phyloP scores from a whole-genome alignment of 768 basidiomycete species.

The Mycena floridula region DNA sequence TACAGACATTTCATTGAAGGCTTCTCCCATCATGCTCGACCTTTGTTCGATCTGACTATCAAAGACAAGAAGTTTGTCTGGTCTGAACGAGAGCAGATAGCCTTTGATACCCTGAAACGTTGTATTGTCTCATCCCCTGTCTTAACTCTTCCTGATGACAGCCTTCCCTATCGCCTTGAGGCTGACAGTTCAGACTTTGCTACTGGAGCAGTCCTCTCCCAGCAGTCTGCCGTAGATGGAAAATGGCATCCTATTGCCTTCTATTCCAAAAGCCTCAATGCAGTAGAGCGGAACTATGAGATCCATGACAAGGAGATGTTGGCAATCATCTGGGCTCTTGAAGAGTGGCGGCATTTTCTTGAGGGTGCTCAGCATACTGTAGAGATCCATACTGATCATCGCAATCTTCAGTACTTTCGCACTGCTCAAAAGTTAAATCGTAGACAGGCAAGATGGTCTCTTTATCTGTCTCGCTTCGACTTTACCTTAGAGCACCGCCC shows the following conservation, averaged over 20 bases:
- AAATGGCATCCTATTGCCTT: conserved; percentile 32
- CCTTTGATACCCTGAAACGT: conserved; percentile 21
- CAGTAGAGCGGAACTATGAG: conserved; percentile 30
- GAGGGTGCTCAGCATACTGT: background rate
- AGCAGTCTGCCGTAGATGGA: conserved; percentile 13
- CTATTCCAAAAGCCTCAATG: conserved; percentile 22
- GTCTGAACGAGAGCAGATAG: conserved; percentile 8
- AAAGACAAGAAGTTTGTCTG: conserved; percentile 16
- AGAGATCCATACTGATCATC: conserved; percentile 13
- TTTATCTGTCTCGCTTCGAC: no score
- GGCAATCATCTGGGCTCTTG: conserved; percentile 34
- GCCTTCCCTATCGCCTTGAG: conserved; percentile 12
- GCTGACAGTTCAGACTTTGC: conserved; percentile 19
- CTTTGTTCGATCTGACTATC: conserved; percentile 12
- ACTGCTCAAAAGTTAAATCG: no score
- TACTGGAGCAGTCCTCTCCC: conserved; percentile 18
- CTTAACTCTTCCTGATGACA: conserved; percentile 12
- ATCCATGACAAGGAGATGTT: conserved; percentile 47
- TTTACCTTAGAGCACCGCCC: conserved; percentile 22
- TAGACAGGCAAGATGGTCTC: no score
- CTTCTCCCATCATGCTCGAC: conserved; percentile 21
- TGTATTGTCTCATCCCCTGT: conserved; percentile 19
- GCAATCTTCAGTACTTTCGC: conserved; percentile 13
- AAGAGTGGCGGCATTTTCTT: conserved; percentile 14
- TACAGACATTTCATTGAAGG: conserved; percentile 22